A percentile compares a stretch with the other conserved stretches of the same genome.
Evolutionary conservation across 23 red algal species (phyloP).

Genomic region (Pyropia yezoensis): DNA sequence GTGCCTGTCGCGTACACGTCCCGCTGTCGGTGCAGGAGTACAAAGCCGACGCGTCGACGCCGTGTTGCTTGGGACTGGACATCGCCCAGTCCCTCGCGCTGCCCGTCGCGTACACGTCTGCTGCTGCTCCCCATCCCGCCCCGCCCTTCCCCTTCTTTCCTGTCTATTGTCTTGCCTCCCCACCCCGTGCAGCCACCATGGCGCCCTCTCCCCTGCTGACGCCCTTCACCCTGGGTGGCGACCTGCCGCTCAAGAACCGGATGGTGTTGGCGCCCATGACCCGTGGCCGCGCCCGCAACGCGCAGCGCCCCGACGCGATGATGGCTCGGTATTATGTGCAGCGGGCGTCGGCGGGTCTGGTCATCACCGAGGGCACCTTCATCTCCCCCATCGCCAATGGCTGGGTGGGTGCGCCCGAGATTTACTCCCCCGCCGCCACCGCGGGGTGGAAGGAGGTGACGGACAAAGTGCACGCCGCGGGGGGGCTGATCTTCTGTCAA

Average conservation of each 20-base stretch:
- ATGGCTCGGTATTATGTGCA: slow-evolving; percentile 78
- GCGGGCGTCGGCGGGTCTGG: slow-evolving; percentile 32
- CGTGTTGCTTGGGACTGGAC: too few relatives aligned
- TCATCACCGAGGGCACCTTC: slow-evolving; percentile 64
- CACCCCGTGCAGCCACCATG: too few relatives aligned
- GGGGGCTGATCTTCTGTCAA: slow-evolving; percentile 65
- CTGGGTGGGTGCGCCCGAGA: slow-evolving; percentile 44
- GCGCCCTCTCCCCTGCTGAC: slow-evolving; percentile 11
- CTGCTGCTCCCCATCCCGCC: too few relatives aligned
- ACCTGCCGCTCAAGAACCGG: slow-evolving; percentile 42
- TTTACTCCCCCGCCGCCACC: slow-evolving; percentile 28
- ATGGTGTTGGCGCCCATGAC: slow-evolving; percentile 80
- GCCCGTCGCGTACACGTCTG: too few relatives aligned
- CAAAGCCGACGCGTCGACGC: too few relatives aligned
- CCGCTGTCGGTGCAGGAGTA: too few relatives aligned
- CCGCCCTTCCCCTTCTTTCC: too few relatives aligned
- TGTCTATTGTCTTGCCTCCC: too few relatives aligned
- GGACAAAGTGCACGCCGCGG: slow-evolving; percentile 47
- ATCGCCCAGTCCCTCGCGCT: too few relatives aligned
- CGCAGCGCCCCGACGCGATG: background rate
- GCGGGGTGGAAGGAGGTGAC: slow-evolving; percentile 39
- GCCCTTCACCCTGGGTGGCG: slow-evolving; percentile 24
- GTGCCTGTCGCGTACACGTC: too few relatives aligned
- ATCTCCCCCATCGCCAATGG: slow-evolving; percentile 49
- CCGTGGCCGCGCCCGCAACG: slow-evolving; percentile 22